phyloP scores from a whole-genome alignment of 768 basidiomycete genomes.

The Podaxis pistillaris region DNA sequence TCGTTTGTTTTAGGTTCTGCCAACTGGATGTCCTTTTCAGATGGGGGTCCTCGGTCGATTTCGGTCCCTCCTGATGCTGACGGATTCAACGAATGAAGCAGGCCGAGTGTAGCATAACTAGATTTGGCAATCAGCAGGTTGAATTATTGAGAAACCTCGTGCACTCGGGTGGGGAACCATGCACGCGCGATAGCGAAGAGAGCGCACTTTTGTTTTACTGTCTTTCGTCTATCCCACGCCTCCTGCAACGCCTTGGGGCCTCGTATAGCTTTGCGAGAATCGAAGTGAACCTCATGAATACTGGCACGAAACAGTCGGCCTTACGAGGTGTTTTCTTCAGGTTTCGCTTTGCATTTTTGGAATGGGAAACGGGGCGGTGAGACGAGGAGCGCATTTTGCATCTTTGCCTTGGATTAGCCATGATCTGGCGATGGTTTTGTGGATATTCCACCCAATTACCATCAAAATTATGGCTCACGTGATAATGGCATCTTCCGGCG shows the following conservation, averaged over 20 bases:
- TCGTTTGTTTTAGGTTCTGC: constrained; percentile 1
- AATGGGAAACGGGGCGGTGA: constrained; percentile 73
- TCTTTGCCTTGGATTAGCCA: constrained; percentile 95
- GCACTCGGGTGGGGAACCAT: neutral
- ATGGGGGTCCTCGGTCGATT: constrained; percentile 24
- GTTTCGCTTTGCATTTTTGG: constrained; percentile 70
- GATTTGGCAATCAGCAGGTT: neutral
- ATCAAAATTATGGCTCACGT: constrained; percentile 14
- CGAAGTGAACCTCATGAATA: neutral
- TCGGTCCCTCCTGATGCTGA: constrained; percentile 70
- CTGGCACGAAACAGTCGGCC: constrained; percentile 19
- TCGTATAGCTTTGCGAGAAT: constrained; percentile 56
- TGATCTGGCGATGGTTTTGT: constrained; percentile 26
- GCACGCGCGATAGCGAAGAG: neutral
- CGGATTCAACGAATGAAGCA: constrained; percentile 67
- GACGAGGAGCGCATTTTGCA: constrained; percentile 78
- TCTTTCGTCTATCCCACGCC: constrained; percentile 86
- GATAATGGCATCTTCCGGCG: constrained; percentile 29
- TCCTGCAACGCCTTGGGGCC: constrained; percentile 81
- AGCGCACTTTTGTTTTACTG: constrained; percentile 87
- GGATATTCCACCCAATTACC: neutral
- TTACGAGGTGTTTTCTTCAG: constrained; percentile 77
- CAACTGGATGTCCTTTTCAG: constrained; percentile 14
- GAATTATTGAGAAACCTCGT: neutral
- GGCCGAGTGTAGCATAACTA: constrained; percentile 79